A percentile compares a stretch with the other conserved stretches of the same genome.
phyloP scores from a whole-genome alignment of 768 basidiomycete species.

The Cystobasidium tubakii region DNA sequence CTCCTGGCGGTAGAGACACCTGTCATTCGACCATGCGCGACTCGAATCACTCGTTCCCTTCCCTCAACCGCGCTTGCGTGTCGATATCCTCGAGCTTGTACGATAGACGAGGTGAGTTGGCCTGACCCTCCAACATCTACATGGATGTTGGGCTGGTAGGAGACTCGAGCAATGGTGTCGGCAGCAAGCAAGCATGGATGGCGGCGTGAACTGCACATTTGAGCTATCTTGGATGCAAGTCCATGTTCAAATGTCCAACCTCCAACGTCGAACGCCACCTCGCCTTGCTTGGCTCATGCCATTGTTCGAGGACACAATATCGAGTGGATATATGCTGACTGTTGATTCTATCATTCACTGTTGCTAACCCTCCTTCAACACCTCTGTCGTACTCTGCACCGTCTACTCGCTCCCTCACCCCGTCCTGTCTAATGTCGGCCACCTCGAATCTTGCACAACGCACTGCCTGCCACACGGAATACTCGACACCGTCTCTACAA shows the following conservation, averaged over 20 bases:
- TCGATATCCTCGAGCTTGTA: constrained; percentile 91
- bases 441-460: too few relatives aligned
- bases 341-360: not conserved
- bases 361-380: too few relatives aligned
- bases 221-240: too few relatives aligned
- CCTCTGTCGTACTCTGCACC: too few relatives aligned
- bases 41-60: constrained; percentile 88
- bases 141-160: too few relatives aligned
- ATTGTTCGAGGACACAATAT: not conserved
- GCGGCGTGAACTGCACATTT: not conserved
- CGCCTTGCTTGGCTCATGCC: not conserved
- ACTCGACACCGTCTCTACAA: too few relatives aligned
- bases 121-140: too few relatives aligned
- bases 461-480: too few relatives aligned
- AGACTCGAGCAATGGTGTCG: too few relatives aligned
- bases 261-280: not conserved
- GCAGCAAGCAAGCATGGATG: not conserved
- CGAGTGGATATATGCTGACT: not conserved
- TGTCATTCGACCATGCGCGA: constrained; percentile 66
- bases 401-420: too few relatives aligned
- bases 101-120: constrained; percentile 74
- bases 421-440: too few relatives aligned
- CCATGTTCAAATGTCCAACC: too few relatives aligned
- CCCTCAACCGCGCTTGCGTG: constrained; percentile 89
- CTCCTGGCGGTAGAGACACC: not conserved